These are phyloP conservation scores for Mycena indigotica DNA, from an alignment of 768 basidiomycete species.

Conservation along the genomic window DNA sequence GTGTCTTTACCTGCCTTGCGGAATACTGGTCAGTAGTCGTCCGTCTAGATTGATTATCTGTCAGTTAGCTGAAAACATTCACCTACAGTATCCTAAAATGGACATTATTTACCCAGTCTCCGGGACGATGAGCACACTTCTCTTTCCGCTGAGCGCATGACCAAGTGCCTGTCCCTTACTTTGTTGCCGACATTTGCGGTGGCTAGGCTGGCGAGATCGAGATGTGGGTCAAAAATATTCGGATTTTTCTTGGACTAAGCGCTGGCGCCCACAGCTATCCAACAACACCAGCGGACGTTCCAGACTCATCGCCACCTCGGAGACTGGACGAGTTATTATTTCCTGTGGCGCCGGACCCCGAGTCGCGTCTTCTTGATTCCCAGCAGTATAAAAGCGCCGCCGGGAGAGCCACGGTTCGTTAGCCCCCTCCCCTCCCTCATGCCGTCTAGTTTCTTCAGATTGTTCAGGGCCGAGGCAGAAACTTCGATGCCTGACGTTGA, in stretches of 20 bases:
- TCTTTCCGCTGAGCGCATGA: background rate
- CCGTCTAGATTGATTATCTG: conserved; percentile 1
- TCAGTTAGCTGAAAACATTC: background rate
- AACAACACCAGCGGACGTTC: background rate
- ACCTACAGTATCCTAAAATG: background rate
- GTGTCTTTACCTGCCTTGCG: too few relatives aligned
- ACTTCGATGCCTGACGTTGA: background rate
- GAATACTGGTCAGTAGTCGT: background rate
- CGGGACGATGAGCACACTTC: background rate
- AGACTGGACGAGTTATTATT: background rate
- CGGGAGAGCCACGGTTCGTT: background rate
- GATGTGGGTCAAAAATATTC: background rate
- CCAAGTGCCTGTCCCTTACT: background rate
- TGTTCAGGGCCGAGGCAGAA: background rate
- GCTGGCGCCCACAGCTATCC: conserved; percentile 1
- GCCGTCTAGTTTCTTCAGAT: conserved; percentile 1
- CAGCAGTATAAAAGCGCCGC: conserved; percentile 5
- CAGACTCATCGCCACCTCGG: background rate
- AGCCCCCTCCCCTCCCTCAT: background rate
- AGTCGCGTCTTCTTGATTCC: background rate
- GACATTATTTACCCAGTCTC: background rate
- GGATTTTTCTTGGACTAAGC: too few relatives aligned
- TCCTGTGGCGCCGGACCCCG: conserved; percentile 2
- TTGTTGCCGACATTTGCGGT: background rate
- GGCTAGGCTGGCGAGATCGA: background rate